Base-by-base conservation (phyloP, 805 yeast species). In the Wickerhamiella alocasiicola region DNA sequence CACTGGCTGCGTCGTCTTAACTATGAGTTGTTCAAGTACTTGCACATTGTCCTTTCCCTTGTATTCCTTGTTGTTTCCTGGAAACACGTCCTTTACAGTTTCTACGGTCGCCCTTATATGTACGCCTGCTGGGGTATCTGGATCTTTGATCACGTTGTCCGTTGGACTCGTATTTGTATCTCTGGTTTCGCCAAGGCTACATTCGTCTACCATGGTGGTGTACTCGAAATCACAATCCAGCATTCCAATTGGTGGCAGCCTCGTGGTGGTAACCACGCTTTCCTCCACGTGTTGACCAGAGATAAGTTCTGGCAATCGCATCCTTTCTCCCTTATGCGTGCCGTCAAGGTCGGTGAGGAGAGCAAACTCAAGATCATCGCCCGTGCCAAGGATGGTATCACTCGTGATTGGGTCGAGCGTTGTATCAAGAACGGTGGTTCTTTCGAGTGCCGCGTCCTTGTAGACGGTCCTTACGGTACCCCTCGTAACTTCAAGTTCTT, bases 91-190 rank as follows among this genome's bases (percentile, higher is more conserved):
- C 20, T 37, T 12, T 37, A 37, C 41, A 19, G 28, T n/a, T 37
- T 18, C 24, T 30, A 37, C 21, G 41, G 41, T n/a, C 34, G 34
- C 24, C 41, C 41, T 5, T 37, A 37, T 32, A 37, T 37, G 41
- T 37, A 37, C 43, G 67, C 72, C 5, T 55, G 76, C 12, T 66
- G 72, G 47, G 74, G 71, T 0, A 62, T 81, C 11, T 82, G 93
- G 93, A 65, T 63, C 3, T 64, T 72, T 49, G 88, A 82, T 52
- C 64, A 83, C 46, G 43, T 73, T 1, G 50, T 72, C 12, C 67
- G 93, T 49, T 43, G 75, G 15, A 60, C 66, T 2, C 67, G 81
- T 44, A 57, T 81, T 2, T 45, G 67, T 13, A 51, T 60, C 23
- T 75, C 76, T 50, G 93, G 94, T 5, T 35, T 56, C 5, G 45